Conservation (phyloP, 768 basidiomycete genomes). For the Hypholoma sublateritium region DNA sequence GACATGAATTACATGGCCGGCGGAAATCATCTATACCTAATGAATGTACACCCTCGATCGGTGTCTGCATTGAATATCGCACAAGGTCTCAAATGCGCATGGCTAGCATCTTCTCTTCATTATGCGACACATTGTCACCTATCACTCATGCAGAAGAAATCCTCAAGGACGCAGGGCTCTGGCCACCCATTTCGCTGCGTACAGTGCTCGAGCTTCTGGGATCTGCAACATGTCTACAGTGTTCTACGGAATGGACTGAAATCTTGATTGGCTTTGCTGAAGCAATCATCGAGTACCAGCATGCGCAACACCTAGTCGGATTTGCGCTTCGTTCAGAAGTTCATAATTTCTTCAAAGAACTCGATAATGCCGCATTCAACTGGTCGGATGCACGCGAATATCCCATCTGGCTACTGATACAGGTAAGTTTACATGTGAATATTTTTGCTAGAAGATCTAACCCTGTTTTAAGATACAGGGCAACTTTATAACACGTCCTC, state of each 20-base stretch:
- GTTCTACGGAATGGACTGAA: slow-evolving; percentile 24
- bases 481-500: slow-evolving; percentile 39
- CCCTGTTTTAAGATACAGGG: slow-evolving; percentile 38
- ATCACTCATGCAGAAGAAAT: slow-evolving; percentile 5
- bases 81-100: slow-evolving; percentile 3
- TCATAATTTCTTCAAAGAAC: slow-evolving; percentile 32
- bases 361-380: slow-evolving; percentile 16
- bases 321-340: slow-evolving; percentile 15
- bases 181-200: slow-evolving; percentile 35
- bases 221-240: slow-evolving; percentile 14
- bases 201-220: slow-evolving; percentile 30
- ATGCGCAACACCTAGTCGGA: slow-evolving; percentile 32
- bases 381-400: slow-evolving; percentile 16
- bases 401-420: slow-evolving; percentile 46
- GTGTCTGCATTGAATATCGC: slow-evolving; percentile 9
- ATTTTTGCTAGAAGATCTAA: slow-evolving; percentile 3
- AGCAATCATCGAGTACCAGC: slow-evolving; percentile 32
- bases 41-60: neutral
- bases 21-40: neutral
- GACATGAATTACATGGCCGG: neutral
- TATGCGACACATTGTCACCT: slow-evolving; percentile 8
- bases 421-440: slow-evolving; percentile 26
- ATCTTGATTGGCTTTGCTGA: slow-evolving; percentile 28
- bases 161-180: slow-evolving; percentile 24
- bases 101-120: neutral